These are phyloP conservation scores for Aspergillus sclerotiicarbonarius DNA, from an alignment of 495 filamentous ascomycete genomes.

Conservation along the genomic window DNA sequence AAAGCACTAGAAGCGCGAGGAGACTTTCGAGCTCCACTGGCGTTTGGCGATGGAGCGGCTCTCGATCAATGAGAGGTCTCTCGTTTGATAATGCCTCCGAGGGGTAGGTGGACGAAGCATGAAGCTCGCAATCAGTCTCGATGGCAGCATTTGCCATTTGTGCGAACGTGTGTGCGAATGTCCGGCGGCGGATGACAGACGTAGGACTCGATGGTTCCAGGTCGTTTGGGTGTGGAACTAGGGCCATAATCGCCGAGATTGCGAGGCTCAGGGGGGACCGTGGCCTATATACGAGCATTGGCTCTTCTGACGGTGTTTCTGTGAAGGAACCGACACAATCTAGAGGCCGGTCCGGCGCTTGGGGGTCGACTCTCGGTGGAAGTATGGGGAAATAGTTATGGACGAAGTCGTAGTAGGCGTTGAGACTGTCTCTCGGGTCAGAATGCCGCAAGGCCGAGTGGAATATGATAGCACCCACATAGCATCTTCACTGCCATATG, in stretches of 20 bases:
- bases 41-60: constrained; percentile 49
- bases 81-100: constrained; percentile 49
- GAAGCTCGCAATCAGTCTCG: constrained; percentile 56
- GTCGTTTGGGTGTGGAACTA: constrained; percentile 55
- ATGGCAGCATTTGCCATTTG: constrained; percentile 53
- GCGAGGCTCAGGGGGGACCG: constrained; percentile 54
- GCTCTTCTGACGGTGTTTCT: constrained; percentile 42
- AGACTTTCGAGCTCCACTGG: constrained; percentile 55
- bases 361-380: constrained; percentile 47
- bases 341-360: constrained; percentile 44
- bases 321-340: constrained; percentile 41
- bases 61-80: constrained; percentile 41
- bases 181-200: constrained; percentile 48
- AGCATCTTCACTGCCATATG: constrained; percentile 41
- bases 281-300: constrained; percentile 41
- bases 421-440: constrained; percentile 43
- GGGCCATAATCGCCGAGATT: constrained; percentile 53
- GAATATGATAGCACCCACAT: constrained; percentile 31
- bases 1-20: constrained; percentile 55
- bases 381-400: constrained; percentile 60
- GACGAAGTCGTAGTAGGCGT: constrained; percentile 60
- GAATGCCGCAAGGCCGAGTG: constrained; percentile 1
- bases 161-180: constrained; percentile 54
- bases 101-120: constrained; percentile 52
- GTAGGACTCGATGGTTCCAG: constrained; percentile 41